A percentile compares a stretch with the other conserved stretches of the same genome.
These are phyloP conservation scores for Phaffia australis DNA, from an alignment of 768 basidiomycete genomes.

Conservation along the genomic window DNA sequence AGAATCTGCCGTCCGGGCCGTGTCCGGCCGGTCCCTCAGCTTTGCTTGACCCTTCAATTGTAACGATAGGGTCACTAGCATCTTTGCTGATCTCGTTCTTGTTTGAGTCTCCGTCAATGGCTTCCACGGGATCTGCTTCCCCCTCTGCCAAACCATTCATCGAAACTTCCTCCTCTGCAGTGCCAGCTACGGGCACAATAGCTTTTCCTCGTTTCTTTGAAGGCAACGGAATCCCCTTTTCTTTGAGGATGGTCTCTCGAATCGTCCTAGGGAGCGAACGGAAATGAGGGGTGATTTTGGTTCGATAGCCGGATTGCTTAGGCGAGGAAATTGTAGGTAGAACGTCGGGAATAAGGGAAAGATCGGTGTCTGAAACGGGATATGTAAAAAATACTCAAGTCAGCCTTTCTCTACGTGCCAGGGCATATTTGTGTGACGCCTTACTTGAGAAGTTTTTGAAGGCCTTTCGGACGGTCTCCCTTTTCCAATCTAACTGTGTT, in stretches of 20 bases:
- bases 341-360: conserved; percentile 52
- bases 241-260: conserved; percentile 7
- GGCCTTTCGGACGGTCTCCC: conserved; percentile 72
- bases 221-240: not conserved
- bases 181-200: not conserved
- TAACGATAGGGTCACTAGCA: not conserved
- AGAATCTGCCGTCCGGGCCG: conserved; percentile 3
- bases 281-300: conserved; percentile 96
- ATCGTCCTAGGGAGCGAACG: conserved; percentile 53
- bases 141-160: not conserved
- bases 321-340: conserved; percentile 74
- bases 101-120: conserved; percentile 39
- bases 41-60: not conserved
- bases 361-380: conserved; percentile 45
- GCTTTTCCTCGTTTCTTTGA: conserved; percentile 12
- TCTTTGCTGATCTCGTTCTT: conserved; percentile 13
- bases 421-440: conserved; percentile 22
- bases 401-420: too few species aligned
- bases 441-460: conserved; percentile 63
- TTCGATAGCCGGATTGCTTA: conserved; percentile 80
- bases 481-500: conserved; percentile 73
- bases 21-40: too few species aligned
- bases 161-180: not conserved
- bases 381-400: not conserved
- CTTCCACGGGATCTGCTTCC: conserved; percentile 35